Evolutionary conservation across 2,329 filamentous ascomycete genomes (phyloP).

Genomic region (Dichotomopilus funicola): DNA sequence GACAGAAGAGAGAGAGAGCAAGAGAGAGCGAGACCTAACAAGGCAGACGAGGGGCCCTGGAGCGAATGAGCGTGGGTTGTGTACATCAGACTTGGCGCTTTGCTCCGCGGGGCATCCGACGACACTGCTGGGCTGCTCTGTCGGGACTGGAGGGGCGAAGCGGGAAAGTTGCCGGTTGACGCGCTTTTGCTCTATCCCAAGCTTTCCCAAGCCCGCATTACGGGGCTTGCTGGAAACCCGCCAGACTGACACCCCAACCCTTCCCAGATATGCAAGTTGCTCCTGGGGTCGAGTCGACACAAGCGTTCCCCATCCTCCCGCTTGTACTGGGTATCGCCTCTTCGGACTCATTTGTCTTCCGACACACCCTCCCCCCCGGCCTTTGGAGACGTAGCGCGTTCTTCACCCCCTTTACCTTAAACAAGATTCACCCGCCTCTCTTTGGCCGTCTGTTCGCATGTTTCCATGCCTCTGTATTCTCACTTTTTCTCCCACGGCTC

Average conservation of each 20-base stretch:
- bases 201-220: conserved; percentile 19
- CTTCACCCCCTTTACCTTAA: conserved; percentile 19
- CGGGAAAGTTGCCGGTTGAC: conserved; percentile 11
- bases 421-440: conserved; percentile 4
- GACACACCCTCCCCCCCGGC: neutral
- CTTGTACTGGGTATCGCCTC: too few relatives aligned
- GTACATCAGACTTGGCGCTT: conserved; percentile 2
- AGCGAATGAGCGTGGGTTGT: neutral
- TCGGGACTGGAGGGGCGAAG: neutral
- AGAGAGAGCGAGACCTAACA: too few relatives aligned
- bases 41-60: too few relatives aligned
- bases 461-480: too few relatives aligned
- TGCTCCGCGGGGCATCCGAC: neutral
- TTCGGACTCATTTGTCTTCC: conserved; percentile 5
- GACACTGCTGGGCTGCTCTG: neutral
- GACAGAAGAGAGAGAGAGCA: too few relatives aligned
- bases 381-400: conserved; percentile 17
- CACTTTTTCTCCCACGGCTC: neutral
- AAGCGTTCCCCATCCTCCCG: too few relatives aligned
- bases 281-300: conserved; percentile 5
- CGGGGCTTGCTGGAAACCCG: conserved; percentile 13
- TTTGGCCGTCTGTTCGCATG: neutral
- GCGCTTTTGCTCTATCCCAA: conserved; percentile 16
- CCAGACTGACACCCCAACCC: conserved; percentile 18
- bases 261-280: conserved; percentile 22